Evolutionary conservation across 1,284 basidiomycete species (phyloP).

Genomic region (Phellopilus nigrolimitatus): DNA sequence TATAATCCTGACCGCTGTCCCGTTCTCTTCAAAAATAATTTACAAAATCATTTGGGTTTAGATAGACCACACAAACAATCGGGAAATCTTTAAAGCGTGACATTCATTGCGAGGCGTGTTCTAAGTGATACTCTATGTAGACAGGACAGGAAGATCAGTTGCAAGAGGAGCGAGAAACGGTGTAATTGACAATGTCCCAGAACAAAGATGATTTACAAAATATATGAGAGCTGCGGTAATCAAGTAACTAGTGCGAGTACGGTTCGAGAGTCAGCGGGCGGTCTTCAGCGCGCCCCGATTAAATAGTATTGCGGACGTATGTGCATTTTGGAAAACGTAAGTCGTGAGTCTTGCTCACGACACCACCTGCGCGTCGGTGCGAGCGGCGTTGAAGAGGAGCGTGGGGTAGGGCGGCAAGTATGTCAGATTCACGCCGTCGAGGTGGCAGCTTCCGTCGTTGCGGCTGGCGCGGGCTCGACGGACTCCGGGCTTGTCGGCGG

Average conservation of each 20-base stretch:
- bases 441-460: neutral
- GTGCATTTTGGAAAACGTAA: neutral
- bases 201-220: slow-evolving; percentile 4
- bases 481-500: neutral
- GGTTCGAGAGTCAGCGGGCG: neutral
- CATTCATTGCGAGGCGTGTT: neutral
- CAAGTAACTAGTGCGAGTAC: slow-evolving; percentile 3
- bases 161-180: neutral
- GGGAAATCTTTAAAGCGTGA: too few species aligned
- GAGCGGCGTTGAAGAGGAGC: neutral
- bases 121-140: slow-evolving; percentile 7
- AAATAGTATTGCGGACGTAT: too few species aligned
- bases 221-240: slow-evolving; percentile 10
- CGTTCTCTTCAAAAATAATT: neutral
- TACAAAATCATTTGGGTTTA: neutral
- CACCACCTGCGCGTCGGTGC: neutral
- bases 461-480: neutral
- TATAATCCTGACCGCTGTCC: neutral
- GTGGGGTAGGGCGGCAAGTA: neutral
- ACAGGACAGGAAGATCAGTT: neutral
- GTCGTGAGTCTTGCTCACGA: neutral
- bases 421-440: too few species aligned
- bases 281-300: neutral
- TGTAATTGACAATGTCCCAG: neutral
- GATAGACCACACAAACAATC: neutral